Evolutionary conservation across 2,329 filamentous ascomycete genomes (phyloP).

Genomic region (Xylariaceae sp.): DNA sequence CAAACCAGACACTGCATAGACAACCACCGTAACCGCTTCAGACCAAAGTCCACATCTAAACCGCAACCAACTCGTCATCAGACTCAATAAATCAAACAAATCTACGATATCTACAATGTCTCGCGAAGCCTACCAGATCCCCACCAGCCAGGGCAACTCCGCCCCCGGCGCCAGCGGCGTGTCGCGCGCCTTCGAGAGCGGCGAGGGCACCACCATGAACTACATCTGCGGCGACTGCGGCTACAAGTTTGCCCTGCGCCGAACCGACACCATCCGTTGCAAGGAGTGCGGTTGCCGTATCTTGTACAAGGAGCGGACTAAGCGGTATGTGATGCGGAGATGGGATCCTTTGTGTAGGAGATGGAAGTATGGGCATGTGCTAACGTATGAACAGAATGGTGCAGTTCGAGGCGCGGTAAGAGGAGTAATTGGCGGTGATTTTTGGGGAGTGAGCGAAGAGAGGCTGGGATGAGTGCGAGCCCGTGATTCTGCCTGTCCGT

Average conservation of each 20-base stretch:
- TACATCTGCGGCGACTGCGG: slow-evolving; percentile 85
- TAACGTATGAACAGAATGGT: slow-evolving; percentile 69
- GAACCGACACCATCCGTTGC: slow-evolving; percentile 77
- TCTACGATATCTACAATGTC: slow-evolving; percentile 43
- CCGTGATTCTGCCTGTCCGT: neutral
- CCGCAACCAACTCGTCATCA: neutral
- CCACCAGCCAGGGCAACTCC: slow-evolving; percentile 46
- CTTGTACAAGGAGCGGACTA: slow-evolving; percentile 95
- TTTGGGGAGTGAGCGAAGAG: neutral
- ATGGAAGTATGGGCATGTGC: neutral
- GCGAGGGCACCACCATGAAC: slow-evolving; percentile 54
- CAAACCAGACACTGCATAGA: neutral
- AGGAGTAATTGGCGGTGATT: neutral
- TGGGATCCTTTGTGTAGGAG: neutral
- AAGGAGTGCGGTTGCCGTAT: slow-evolving; percentile 93
- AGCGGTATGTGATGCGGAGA: slow-evolving; percentile 59
- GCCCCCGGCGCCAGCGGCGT: slow-evolving; percentile 39
- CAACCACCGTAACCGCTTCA: neutral
- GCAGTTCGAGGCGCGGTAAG: slow-evolving; percentile 90
- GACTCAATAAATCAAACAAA: neutral
- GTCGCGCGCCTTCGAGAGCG: slow-evolving; percentile 35
- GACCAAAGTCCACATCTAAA: too few relatives aligned
- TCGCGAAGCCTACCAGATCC: slow-evolving; percentile 74
- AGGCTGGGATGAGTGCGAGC: neutral
- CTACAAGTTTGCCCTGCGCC: slow-evolving; percentile 66